Evolutionary conservation across 2,329 filamentous ascomycete species (phyloP), one percentile per base, ranked within the genome.

Genomic region (Pseudodiploospora longispora): DNA sequence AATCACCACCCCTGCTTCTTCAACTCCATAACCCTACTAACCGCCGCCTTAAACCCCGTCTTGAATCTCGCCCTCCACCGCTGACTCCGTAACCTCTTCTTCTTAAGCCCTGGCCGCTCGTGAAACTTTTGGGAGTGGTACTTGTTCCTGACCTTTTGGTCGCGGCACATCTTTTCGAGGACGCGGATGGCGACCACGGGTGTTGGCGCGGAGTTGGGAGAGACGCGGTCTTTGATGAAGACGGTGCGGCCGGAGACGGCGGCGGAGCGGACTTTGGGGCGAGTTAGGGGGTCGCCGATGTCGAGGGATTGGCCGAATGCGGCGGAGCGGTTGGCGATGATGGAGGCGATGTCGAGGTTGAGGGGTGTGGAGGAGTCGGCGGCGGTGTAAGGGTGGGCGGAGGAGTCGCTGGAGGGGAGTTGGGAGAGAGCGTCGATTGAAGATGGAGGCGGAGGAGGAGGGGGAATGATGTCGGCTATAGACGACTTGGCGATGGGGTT

Each of bases 1-100:
- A 19, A 19, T 19, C 19, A 94, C 87, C 88, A 93, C 3, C 87
- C 87, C 66, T 93, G 86, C 59, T 70, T 77, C 54, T 78, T 83
- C 67, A 94, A 70, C 60, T 85, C 76, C 58, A 76, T 69, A 5
- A 88, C 85, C 52, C 85, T 71, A 35, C 56, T 60, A 6, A 87
- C 75, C 8, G 80, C 77, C 5, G 74, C 74, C 61, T 70, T 73
- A 65, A 93, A 90, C 4, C 81, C 83, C 30, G 62, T 61, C 70
- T 78, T 81, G 65, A 91, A 93, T 47, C 78, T 75, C 50, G 53
- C 67, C 60, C 78, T 74, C 83, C 85, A 89, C 49, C 86, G 72
- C 70, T 83, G 71, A 47, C 77, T 81, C 61, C 69, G 71, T 53
- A 88, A 64, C 56, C 87, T 76, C 78, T 93, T 94, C 64, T 82